Evolutionary conservation across 176 grass and related monocot genomes (phyloP), one percentile per base, ranked within the genome.

Genomic region (Rhynchospora breviuscula): DNA sequence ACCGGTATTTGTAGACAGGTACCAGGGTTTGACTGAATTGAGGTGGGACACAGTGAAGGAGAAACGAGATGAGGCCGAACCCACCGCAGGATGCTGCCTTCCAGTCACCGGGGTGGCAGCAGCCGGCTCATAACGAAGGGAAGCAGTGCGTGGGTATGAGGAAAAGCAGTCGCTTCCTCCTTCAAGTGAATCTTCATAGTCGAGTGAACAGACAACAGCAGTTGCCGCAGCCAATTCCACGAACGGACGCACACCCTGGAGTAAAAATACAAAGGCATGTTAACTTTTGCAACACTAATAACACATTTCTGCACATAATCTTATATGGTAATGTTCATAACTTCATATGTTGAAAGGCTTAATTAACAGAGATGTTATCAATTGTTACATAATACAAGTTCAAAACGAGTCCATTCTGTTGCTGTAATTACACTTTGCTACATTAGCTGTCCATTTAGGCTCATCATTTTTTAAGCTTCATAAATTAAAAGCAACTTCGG

Each of bases 1-100:
- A 23, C 81, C 65, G 1, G 92, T 72, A 78, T 69, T 84, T 65
- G 97, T 99, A 87, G 89, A 95, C 65, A 99, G 91, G 85, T 99
- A 99, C 97, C 97, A 99, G 57, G 97, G 97, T 81, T 99, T 99
- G 85, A 99, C 67, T 31, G 97, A 85, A 88, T 99, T 89, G 84
- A 93, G 72, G 88, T 87, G 85, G 10, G 97, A 95, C 12, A 87
- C 93, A 14, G 81, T 89, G 73, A 99, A 91, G 1, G 97, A 91
- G 93, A 99, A 99, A 33, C 97, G 93, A n/a, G 93, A 93, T 9
- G 96, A 99, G 17, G 87, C 88, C 0, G 97, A 99, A 19, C 93
- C 92, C 7, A 86, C 52, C 15, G 31, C 86, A 6, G 61, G 80
- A 7, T 67, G 4, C 1, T 46, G 62, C 61, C 87, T 87, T 2